Evolutionary conservation across 805 yeast species (phyloP).

Genomic region (Saturnispora galanensis): DNA sequence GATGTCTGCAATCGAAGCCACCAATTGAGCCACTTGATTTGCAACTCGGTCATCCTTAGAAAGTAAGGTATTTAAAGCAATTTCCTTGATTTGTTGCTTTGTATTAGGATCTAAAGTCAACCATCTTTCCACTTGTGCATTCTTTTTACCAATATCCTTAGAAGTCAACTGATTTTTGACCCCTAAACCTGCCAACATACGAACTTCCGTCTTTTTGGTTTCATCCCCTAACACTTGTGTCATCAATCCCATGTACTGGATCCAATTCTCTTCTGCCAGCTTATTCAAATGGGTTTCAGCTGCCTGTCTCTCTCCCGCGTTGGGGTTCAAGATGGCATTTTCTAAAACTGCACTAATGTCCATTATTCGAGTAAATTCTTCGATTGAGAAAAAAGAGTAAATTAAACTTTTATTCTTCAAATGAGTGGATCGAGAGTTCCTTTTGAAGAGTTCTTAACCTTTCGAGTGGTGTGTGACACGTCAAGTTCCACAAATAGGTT

Average conservation of each 20-base stretch:
- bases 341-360: constrained; percentile 68
- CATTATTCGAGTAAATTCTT: constrained; percentile 23
- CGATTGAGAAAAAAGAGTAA: not conserved
- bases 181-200: constrained; percentile 85
- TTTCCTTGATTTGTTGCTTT: constrained; percentile 56
- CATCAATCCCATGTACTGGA: constrained; percentile 59
- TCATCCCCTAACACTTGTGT: constrained; percentile 64
- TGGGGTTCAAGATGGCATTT: constrained; percentile 63
- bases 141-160: constrained; percentile 55
- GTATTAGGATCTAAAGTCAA: constrained; percentile 42
- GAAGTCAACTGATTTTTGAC: constrained; percentile 83
- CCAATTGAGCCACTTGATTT: constrained; percentile 81
- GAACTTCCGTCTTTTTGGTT: constrained; percentile 59
- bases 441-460: too few species aligned
- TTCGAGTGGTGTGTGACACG: not conserved
- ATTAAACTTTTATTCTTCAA: not conserved
- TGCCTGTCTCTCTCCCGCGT: constrained; percentile 55
- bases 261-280: constrained; percentile 68
- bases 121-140: constrained; percentile 68
- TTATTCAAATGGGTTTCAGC: constrained; percentile 72
- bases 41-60: constrained; percentile 71
- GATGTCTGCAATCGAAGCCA: constrained; percentile 94
- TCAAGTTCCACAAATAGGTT: not conserved
- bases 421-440: not conserved
- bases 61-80: constrained; percentile 53